phyloP scores from a whole-genome alignment of 202 grass and related monocot species.

The Setaria italica region DNA sequence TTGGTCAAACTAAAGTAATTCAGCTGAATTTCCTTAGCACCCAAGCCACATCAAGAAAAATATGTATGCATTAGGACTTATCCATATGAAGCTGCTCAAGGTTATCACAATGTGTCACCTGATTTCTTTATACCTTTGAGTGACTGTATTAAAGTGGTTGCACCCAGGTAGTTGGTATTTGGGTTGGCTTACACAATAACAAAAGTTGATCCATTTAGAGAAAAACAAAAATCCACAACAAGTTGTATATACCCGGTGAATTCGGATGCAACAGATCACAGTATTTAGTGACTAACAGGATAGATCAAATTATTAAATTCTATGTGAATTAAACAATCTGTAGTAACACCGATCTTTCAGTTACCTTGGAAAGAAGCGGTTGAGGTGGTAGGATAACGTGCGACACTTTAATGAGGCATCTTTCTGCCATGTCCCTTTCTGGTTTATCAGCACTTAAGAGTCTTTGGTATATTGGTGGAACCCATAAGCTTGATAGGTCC shows the following conservation, averaged over 20 bases:
- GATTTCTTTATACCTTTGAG: not conserved
- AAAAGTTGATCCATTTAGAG: not conserved
- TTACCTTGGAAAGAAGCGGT: constrained; percentile 74
- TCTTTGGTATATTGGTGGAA: constrained; percentile 72
- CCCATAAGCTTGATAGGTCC: constrained; percentile 69
- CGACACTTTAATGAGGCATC: constrained; percentile 76
- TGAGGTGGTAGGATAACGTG: constrained; percentile 61
- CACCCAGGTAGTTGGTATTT: not conserved
- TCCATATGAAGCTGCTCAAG: not conserved
- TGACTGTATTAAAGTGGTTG: not conserved
- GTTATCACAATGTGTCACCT: not conserved
- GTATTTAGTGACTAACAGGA: not conserved
- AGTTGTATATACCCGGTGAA: not conserved
- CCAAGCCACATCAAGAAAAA: not conserved
- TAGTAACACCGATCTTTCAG: constrained; percentile 24
- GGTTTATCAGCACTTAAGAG: constrained; percentile 74
- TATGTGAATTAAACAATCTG: constrained; percentile 5
- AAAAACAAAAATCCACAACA: not conserved
- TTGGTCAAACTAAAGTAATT: not conserved
- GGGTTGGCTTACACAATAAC: not conserved
- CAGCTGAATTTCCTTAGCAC: not conserved
- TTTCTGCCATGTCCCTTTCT: constrained; percentile 76
- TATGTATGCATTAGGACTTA: not conserved
- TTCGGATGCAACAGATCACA: not conserved
- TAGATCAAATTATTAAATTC: constrained; percentile 16